A percentile compares a stretch with the other conserved stretches of the same genome.
phyloP scores from a whole-genome alignment of 805 yeast species.

The Schwanniomyces vanrijiae region DNA sequence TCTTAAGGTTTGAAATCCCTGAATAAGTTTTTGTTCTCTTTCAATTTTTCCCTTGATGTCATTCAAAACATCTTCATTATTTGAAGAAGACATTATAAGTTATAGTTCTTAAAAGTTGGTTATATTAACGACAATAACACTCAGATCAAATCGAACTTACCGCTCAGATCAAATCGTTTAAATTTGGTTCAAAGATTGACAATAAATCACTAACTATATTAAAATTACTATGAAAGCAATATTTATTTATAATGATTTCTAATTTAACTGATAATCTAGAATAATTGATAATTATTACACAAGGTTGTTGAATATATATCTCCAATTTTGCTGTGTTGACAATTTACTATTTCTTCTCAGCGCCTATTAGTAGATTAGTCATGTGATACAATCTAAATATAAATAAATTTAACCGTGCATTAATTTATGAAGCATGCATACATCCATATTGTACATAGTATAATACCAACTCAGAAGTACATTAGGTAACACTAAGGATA shows the following conservation, averaged over 20 bases:
- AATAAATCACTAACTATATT: background rate
- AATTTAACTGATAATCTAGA: background rate
- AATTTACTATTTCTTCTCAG: background rate
- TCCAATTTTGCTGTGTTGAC: background rate
- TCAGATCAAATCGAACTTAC: background rate
- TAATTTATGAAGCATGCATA: background rate
- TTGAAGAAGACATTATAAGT: constrained; percentile 2
- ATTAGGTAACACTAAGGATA: too few relatives aligned
- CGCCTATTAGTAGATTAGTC: background rate
- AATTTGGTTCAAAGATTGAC: background rate
- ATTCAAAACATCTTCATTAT: constrained; percentile 36
- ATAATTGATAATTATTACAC: background rate
- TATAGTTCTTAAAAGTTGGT: background rate
- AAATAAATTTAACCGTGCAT: background rate
- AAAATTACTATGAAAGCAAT: background rate
- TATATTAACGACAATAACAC: background rate
- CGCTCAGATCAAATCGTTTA: background rate
- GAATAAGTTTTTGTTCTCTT: constrained; percentile 82
- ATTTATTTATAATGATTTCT: too few relatives aligned
- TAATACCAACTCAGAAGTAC: too few relatives aligned
- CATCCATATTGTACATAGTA: too few relatives aligned
- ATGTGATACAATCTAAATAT: background rate
- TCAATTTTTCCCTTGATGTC: constrained; percentile 86
- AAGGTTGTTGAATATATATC: background rate
- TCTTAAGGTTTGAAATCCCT: constrained; percentile 81